Conservation (phyloP, 495 filamentous ascomycete species). For the Pseudoneurospora amorphoporcata region DNA sequence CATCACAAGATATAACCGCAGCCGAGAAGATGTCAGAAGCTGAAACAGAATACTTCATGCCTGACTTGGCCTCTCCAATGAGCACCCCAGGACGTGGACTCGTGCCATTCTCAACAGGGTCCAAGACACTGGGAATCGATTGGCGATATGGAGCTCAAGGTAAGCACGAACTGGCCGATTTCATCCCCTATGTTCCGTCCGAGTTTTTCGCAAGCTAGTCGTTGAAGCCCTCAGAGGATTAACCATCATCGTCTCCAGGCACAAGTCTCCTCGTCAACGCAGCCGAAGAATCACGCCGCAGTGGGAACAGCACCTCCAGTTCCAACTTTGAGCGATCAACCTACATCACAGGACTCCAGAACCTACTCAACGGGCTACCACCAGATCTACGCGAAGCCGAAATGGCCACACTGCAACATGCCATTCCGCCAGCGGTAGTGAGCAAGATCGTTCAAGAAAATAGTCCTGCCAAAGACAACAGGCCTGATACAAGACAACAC, state of each 20-base stretch:
- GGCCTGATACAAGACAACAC: not conserved
- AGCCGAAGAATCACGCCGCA: not conserved
- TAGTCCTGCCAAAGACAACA: not conserved
- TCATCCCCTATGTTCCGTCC: not conserved
- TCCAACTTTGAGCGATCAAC: slow-evolving; percentile 46
- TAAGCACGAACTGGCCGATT: slow-evolving; percentile 4
- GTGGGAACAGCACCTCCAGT: slow-evolving; percentile 4
- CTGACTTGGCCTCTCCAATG: not conserved
- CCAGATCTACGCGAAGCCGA: slow-evolving; percentile 42
- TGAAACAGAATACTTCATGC: not conserved
- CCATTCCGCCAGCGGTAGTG: slow-evolving; percentile 29
- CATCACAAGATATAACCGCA: not conserved
- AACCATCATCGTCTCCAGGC: not conserved
- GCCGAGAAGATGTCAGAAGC: not conserved
- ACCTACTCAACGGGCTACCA: slow-evolving; percentile 58
- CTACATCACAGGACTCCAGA: slow-evolving; percentile 55
- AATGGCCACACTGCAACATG: slow-evolving; percentile 29
- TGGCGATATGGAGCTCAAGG: slow-evolving; percentile 26
- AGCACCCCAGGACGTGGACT: not conserved
- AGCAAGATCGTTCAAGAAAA: not conserved
- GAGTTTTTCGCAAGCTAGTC: not conserved
- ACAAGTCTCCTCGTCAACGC: slow-evolving; percentile 10
- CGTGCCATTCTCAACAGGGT: not conserved
- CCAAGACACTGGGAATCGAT: slow-evolving; percentile 1
- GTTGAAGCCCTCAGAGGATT: not conserved